Conservation (phyloP, 2,329 filamentous ascomycete genomes). For the Scytalidium lignicola region DNA sequence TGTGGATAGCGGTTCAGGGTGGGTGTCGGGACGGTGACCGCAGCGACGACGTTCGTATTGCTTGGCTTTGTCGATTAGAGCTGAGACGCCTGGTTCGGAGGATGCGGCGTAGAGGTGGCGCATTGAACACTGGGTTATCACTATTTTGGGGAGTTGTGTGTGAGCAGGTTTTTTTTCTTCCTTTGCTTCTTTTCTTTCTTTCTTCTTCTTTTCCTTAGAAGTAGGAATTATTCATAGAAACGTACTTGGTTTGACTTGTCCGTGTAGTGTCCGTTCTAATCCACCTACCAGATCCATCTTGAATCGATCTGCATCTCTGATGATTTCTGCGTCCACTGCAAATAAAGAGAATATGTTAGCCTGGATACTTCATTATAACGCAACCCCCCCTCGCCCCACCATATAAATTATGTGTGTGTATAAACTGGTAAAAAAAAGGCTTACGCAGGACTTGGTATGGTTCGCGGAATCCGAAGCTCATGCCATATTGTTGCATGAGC, state of each 20-base stretch:
- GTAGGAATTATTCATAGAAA: slow-evolving; percentile 10
- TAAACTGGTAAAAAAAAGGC: slow-evolving; percentile 13
- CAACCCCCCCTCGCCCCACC: too few species aligned
- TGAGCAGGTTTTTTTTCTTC: background rate
- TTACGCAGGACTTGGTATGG: slow-evolving; percentile 83
- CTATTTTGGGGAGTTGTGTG: slow-evolving; percentile 31
- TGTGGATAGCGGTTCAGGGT: slow-evolving; percentile 64
- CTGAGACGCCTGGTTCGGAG: slow-evolving; percentile 43
- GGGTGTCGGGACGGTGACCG: slow-evolving; percentile 68
- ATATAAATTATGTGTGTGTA: too few species aligned
- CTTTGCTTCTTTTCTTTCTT: slow-evolving; percentile 2
- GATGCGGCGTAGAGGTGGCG: slow-evolving; percentile 68
- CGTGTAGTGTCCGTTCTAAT: slow-evolving; percentile 78
- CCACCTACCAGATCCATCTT: slow-evolving; percentile 83
- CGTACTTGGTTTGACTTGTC: slow-evolving; percentile 75
- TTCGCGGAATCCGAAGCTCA: slow-evolving; percentile 85
- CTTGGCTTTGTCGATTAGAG: slow-evolving; percentile 68
- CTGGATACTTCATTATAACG: too few species aligned
- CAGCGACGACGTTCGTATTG: slow-evolving; percentile 70
- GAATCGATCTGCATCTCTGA: slow-evolving; percentile 74
- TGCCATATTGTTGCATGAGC: slow-evolving; percentile 87
- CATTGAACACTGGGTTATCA: slow-evolving; percentile 79
- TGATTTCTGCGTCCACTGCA: slow-evolving; percentile 75
- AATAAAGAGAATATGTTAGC: slow-evolving; percentile 5
- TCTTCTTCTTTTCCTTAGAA: background rate